Percentiles rank a stretch among this genome's conserved stretches.
Evolutionary conservation across 176 grass and related monocot genomes (phyloP).

Genomic region (Hordeum marinum): DNA sequence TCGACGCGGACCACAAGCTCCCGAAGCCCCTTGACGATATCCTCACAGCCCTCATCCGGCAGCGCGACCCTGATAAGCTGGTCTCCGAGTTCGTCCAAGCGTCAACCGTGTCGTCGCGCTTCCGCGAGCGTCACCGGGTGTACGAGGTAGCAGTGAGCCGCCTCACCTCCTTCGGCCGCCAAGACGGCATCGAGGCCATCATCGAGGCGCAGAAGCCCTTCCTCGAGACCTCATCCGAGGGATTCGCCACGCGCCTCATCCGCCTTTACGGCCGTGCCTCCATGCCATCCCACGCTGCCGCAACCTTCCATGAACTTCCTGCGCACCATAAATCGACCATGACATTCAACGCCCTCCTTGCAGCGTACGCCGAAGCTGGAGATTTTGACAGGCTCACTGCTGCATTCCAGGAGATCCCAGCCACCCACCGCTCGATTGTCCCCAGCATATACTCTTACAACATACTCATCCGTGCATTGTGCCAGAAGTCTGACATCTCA

Average conservation of each 20-base stretch:
- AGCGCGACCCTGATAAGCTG: constrained; percentile 52
- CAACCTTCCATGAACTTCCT: constrained; percentile 39
- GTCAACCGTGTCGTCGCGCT: constrained; percentile 20
- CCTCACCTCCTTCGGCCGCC: constrained; percentile 32
- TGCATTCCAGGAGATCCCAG: constrained; percentile 42
- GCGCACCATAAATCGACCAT: constrained; percentile 18
- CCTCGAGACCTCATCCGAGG: constrained; percentile 19
- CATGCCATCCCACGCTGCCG: constrained; percentile 45
- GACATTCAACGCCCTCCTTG: constrained; percentile 46
- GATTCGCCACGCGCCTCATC: constrained; percentile 48
- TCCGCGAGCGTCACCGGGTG: constrained; percentile 40
- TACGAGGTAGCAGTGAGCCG: constrained; percentile 44
- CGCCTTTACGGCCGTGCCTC: constrained; percentile 49
- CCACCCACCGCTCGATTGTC: constrained; percentile 21
- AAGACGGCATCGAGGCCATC: constrained; percentile 40
- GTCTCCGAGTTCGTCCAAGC: constrained; percentile 45
- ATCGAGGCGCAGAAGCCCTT: constrained; percentile 56
- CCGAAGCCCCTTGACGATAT: background rate
- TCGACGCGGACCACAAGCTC: background rate
- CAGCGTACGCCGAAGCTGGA: background rate
- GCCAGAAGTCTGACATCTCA: constrained; percentile 36
- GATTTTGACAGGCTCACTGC: constrained; percentile 15
- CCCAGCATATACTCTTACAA: constrained; percentile 50
- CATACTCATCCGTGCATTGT: constrained; percentile 40
- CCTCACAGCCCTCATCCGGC: background rate